Base-by-base conservation (phyloP, 2,329 filamentous ascomycete species). In the Neonectria magnoliae region DNA sequence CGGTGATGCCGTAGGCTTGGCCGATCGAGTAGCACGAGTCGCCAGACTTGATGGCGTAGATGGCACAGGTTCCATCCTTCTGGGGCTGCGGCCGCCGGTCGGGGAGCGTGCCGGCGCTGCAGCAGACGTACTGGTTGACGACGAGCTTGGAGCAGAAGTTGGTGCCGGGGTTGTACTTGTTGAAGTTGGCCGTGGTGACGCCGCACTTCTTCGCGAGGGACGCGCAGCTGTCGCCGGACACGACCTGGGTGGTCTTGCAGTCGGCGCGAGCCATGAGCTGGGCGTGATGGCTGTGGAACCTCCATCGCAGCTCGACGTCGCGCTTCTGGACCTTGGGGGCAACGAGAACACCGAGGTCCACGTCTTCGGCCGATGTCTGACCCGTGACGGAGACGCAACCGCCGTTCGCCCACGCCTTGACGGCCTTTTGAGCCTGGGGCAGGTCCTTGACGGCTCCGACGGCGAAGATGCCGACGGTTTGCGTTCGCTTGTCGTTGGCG, bases 121-220 rank as follows among this genome's bases (percentile, higher is more conserved):
- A 82, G 69, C 80, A 83, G 0, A 81, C 76, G 45, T 68, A 73
- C 66, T 81, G 74, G 22, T 74, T 75, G 0, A 72, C 68, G 6
- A 59, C 58, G 1, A 85, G 73, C 0, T 65, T 75, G 3, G 72
- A 67, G 57, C 80, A 82, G 1, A 80, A 70, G 60, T 73, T 75
- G 27, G 65, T 60, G 10, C 58, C 57, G 1, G 57, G 57, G 65
- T 85, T 84, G 66, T 77, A 81, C 56, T 78, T 77, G 16, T 66
- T 75, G 50, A 84, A 79, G 47, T 83, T 73, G 11, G 68, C 53
- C 2, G 67, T 64, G 0, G 77, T 77, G 14, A 85, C 80, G 5
- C 79, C 77, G 57, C 82, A 84, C 41, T 73, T 71, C 5, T 67
- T 55, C 0, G 80, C 81, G 0, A 85, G 69, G 0, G 76, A 64